A percentile compares a stretch with the other conserved stretches of the same genome.
These are phyloP conservation scores for Plasmodium vivax DNA, from an alignment of 169 alveolate genomes.

Conservation along the genomic window DNA sequence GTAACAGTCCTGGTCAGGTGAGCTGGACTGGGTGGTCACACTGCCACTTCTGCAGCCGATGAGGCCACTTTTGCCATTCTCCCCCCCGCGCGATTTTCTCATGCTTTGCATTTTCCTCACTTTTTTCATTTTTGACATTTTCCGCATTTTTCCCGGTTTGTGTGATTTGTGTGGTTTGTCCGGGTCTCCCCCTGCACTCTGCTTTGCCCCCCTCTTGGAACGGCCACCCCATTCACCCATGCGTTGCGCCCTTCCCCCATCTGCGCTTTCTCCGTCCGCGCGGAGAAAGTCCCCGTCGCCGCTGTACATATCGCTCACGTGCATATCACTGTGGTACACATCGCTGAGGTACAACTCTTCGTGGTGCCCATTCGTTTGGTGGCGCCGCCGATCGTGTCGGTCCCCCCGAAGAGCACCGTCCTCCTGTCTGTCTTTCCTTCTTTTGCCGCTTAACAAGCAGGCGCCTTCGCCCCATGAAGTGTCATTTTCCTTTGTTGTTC, in stretches of 20 bases:
- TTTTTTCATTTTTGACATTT: not conserved
- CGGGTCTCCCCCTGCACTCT: not conserved
- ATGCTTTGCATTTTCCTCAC: not conserved
- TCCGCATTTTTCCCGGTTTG: not conserved
- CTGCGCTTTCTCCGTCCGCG: not conserved
- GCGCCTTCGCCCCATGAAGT: not conserved
- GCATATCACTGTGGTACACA: not conserved
- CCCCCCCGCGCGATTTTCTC: not conserved
- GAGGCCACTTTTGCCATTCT: not conserved
- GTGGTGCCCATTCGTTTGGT: not conserved
- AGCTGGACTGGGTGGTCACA: not conserved
- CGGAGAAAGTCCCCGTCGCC: not conserved
- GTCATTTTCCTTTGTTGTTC: not conserved
- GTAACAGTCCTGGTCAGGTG: not conserved
- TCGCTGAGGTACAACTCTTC: not conserved
- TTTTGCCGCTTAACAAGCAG: not conserved
- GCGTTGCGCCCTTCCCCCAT: not conserved
- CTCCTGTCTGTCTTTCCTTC: not conserved
- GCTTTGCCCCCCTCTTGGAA: no score
- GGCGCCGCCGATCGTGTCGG: not conserved
- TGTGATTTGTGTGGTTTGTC: not conserved
- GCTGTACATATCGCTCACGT: not conserved
- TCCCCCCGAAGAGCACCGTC: no score
- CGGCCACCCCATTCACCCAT: not conserved
- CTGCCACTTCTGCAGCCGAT: not conserved